Evolutionary conservation across 2,329 filamentous ascomycete genomes (phyloP).

Genomic region (Fusarium acutatum): DNA sequence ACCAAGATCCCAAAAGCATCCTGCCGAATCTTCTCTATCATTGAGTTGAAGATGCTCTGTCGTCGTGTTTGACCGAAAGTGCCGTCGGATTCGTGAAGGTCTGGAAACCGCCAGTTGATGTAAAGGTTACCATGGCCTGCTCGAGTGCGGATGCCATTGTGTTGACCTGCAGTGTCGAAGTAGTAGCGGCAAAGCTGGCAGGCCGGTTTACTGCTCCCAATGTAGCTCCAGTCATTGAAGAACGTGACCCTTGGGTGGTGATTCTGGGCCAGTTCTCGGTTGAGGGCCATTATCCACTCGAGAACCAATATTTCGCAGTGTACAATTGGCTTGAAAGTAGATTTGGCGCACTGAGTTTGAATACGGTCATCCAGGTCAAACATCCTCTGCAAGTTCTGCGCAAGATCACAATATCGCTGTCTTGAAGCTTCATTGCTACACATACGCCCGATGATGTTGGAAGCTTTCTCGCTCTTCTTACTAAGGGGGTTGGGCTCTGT

Average conservation of each 20-base stretch:
- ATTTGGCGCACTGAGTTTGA: constrained; percentile 1
- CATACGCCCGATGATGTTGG: constrained; percentile 39
- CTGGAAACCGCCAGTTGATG: constrained; percentile 49
- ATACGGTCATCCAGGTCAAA: constrained; percentile 38
- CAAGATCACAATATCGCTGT: constrained; percentile 11
- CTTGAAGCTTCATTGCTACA: neutral
- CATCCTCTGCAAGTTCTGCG: constrained; percentile 33
- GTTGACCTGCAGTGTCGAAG: constrained; percentile 38
- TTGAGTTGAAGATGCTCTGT: constrained; percentile 37
- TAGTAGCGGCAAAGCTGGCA: constrained; percentile 52
- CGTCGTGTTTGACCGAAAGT: neutral
- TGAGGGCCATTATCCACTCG: constrained; percentile 31
- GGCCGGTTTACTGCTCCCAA: constrained; percentile 53
- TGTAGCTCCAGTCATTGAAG: constrained; percentile 47
- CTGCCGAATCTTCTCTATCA: constrained; percentile 39
- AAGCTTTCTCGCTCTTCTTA: constrained; percentile 26
- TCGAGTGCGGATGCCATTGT: constrained; percentile 39
- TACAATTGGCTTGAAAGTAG: constrained; percentile 41
- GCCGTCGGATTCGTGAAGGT: constrained; percentile 36
- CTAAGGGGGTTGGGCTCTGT: constrained; percentile 21
- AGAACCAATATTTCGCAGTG: constrained; percentile 49
- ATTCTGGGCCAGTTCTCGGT: neutral
- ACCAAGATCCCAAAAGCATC: constrained; percentile 43
- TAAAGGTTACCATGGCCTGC: constrained; percentile 50
- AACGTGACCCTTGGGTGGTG: constrained; percentile 27